phyloP scores from a whole-genome alignment of 1,284 basidiomycete species.

The Violaceomyces palustris region DNA sequence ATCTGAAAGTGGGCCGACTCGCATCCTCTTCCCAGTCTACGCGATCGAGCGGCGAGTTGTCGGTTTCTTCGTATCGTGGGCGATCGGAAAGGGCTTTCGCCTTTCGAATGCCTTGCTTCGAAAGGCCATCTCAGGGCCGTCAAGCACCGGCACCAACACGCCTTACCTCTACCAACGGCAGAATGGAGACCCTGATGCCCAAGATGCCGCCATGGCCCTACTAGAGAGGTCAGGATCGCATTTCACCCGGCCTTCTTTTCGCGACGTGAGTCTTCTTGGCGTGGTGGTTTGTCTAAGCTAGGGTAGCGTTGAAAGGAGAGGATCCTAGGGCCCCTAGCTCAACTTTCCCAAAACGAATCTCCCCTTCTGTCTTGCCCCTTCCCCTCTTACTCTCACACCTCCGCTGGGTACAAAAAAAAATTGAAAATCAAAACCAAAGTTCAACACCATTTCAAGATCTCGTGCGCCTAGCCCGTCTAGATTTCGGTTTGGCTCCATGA shows the following conservation, averaged over 20 bases:
- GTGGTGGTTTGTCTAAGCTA: background rate
- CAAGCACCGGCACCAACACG: too few relatives aligned
- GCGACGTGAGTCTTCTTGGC: background rate
- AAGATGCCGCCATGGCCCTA: slow-evolving; percentile 9
- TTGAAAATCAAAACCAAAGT: too few relatives aligned
- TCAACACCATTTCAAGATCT: slow-evolving; percentile 40
- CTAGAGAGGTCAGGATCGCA: background rate
- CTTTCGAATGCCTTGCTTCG: slow-evolving; percentile 26
- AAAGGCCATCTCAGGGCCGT: slow-evolving; percentile 8
- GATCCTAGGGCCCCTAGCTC: too few relatives aligned
- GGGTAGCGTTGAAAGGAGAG: too few relatives aligned
- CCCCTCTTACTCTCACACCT: too few relatives aligned
- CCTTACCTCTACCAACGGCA: background rate
- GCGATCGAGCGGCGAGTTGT: slow-evolving; percentile 43
- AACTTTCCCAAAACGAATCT: too few relatives aligned
- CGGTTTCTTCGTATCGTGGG: slow-evolving; percentile 42
- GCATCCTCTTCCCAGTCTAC: too few relatives aligned
- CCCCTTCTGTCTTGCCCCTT: too few relatives aligned
- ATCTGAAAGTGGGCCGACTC: background rate
- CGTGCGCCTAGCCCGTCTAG: slow-evolving; percentile 38
- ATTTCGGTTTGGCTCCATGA: slow-evolving; percentile 18
- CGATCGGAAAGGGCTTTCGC: slow-evolving; percentile 39
- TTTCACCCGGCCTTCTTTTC: background rate
- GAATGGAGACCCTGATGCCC: slow-evolving; percentile 1
- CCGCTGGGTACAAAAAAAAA: too few relatives aligned